Conservation (phyloP, 2,329 filamentous ascomycete genomes). For the Stachybotrys echinatus region DNA sequence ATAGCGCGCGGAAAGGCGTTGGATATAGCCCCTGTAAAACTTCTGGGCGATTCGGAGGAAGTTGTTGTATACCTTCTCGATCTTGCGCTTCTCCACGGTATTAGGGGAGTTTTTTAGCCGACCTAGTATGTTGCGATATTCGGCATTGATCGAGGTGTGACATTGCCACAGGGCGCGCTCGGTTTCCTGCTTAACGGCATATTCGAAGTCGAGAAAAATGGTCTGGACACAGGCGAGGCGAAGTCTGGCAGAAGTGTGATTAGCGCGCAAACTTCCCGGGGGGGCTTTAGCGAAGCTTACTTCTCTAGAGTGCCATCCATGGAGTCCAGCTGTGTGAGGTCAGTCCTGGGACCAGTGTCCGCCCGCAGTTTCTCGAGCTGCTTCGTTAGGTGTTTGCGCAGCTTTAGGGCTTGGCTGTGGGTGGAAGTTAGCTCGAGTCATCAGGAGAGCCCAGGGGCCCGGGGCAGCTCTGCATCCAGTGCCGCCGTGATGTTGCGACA, state of each 20-base stretch:
- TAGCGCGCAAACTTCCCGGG: not conserved
- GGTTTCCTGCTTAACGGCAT: conserved; percentile 56
- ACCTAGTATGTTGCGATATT: conserved; percentile 67
- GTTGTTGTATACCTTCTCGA: conserved; percentile 73
- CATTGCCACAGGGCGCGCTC: conserved; percentile 73
- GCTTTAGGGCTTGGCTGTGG: conserved; percentile 34
- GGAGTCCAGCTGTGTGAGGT: conserved; percentile 36
- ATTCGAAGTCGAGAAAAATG: conserved; percentile 67
- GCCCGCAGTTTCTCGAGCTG: conserved; percentile 37
- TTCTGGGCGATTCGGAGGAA: conserved; percentile 85
- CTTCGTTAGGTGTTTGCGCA: conserved; percentile 36
- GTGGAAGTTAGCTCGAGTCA: not conserved
- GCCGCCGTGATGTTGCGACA: conserved; percentile 5
- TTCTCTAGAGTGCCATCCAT: conserved; percentile 37
- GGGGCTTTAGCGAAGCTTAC: conserved; percentile 21
- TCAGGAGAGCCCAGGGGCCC: not conserved
- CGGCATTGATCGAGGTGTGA: conserved; percentile 71
- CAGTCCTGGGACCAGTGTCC: conserved; percentile 26
- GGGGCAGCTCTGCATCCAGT: not conserved
- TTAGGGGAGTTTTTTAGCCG: conserved; percentile 46
- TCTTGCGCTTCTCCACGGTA: conserved; percentile 64
- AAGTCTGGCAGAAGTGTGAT: conserved; percentile 41
- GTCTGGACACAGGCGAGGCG: conserved; percentile 67
- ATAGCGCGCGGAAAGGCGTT: conserved; percentile 63
- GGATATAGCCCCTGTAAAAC: conserved; percentile 84